Percentiles rank a stretch among this genome's conserved stretches.
Conservation (phyloP, 805 yeast species). For the Wickerhamomyces ciferrii region DNA sequence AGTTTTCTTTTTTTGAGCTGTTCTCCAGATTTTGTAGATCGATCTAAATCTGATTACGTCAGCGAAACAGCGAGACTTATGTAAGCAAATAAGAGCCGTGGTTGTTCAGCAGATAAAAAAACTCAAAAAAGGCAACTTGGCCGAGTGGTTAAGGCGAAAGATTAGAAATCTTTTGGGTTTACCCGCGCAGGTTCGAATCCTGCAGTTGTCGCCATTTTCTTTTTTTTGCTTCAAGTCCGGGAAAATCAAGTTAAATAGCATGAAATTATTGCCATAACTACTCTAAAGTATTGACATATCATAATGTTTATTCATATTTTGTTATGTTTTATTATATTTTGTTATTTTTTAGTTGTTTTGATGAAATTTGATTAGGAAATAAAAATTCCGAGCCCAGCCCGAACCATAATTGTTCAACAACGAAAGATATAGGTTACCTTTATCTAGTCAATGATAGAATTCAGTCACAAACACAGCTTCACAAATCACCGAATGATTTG, state of each 20-base stretch:
- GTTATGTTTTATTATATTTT: background rate
- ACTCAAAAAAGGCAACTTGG: conserved; percentile 35
- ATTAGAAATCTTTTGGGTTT: conserved; percentile 56
- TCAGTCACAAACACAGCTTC: background rate
- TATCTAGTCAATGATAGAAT: too few relatives aligned
- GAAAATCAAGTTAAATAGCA: too few relatives aligned
- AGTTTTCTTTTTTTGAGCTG: too few relatives aligned
- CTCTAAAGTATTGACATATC: too few relatives aligned
- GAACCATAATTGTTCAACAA: background rate
- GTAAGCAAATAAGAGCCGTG: too few relatives aligned
- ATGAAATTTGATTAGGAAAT: too few relatives aligned
- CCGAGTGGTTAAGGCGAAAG: conserved; percentile 69
- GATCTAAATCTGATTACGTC: too few relatives aligned
- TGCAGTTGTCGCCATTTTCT: conserved; percentile 59
- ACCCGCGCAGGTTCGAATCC: conserved; percentile 68
- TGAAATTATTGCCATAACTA: too few relatives aligned
- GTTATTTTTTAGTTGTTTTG: background rate
- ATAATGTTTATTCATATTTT: background rate
- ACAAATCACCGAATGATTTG: conserved; percentile 41
- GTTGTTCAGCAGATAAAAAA: background rate
- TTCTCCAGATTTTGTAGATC: too few relatives aligned
- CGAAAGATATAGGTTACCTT: background rate
- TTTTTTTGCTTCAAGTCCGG: conserved; percentile 3
- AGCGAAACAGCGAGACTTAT: too few relatives aligned
- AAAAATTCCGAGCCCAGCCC: background rate